Percentiles rank a stretch among this genome's conserved stretches.
Conservation (phyloP, 2,329 filamentous ascomycete genomes). For the Pleurostoma richardsiae region DNA sequence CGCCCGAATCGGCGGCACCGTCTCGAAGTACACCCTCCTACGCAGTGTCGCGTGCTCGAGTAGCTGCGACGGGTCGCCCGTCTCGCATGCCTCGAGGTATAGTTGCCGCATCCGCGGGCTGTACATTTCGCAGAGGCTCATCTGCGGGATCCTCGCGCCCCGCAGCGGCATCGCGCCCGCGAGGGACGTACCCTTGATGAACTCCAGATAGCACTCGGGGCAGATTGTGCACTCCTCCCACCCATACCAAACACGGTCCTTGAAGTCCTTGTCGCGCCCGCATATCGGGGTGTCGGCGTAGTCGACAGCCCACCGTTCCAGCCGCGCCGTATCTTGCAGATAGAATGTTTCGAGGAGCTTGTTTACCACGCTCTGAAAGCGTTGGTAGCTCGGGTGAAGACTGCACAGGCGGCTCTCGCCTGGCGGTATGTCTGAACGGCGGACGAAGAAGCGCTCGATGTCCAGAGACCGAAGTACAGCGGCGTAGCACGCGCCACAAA, state of each 20-base stretch:
- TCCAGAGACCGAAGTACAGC: conserved; percentile 22
- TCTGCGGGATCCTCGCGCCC: conserved; percentile 10
- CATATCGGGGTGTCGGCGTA: conserved; percentile 23
- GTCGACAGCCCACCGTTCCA: conserved; percentile 19
- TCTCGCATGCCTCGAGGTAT: conserved; percentile 21
- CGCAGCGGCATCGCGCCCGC: conserved; percentile 21
- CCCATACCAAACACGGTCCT: conserved; percentile 24
- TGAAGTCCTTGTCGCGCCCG: conserved; percentile 14
- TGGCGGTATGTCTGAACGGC: conserved; percentile 10
- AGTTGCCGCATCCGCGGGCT: conserved; percentile 11
- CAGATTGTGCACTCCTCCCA: conserved; percentile 29
- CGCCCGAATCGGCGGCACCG: conserved; percentile 15
- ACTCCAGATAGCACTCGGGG: conserved; percentile 27
- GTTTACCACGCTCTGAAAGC: conserved; percentile 10
- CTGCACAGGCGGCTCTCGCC: conserved; percentile 20
- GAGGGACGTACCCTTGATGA: conserved; percentile 19
- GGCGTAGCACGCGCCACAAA: conserved; percentile 29
- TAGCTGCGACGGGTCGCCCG: conserved; percentile 15
- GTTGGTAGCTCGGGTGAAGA: conserved; percentile 24
- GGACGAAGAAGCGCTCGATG: conserved; percentile 22
- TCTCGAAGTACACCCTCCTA: conserved; percentile 24
- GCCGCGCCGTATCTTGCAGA: conserved; percentile 15
- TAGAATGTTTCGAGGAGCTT: conserved; percentile 20
- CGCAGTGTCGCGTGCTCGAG: conserved; percentile 17
- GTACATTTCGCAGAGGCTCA: conserved; percentile 30